phyloP scores from a whole-genome alignment of 2,329 filamentous ascomycete species.

The Chaetomiaceae sp. region DNA sequence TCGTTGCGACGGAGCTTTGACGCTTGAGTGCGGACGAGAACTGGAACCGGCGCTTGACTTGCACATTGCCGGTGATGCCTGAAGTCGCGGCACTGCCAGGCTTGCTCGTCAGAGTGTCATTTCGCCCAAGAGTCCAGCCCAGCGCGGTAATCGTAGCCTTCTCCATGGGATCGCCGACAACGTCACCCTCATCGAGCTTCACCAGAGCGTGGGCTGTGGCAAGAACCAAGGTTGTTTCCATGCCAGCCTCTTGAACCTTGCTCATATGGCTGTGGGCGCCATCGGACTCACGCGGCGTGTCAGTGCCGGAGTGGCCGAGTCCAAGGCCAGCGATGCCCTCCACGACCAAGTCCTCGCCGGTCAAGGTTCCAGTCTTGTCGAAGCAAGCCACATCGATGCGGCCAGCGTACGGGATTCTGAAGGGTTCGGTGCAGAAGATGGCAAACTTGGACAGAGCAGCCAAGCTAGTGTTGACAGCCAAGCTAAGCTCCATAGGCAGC shows the following conservation, averaged over 20 bases:
- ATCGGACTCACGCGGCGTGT: slow-evolving; percentile 62
- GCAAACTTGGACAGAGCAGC: slow-evolving; percentile 90
- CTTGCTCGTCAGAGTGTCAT: slow-evolving; percentile 75
- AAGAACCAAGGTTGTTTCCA: slow-evolving; percentile 86
- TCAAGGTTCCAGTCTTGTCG: slow-evolving; percentile 96
- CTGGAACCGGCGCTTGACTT: slow-evolving; percentile 94
- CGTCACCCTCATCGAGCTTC: slow-evolving; percentile 91
- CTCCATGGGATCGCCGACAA: slow-evolving; percentile 98
- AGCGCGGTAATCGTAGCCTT: slow-evolving; percentile 87
- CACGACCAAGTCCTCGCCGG: slow-evolving; percentile 92
- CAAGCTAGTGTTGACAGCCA: slow-evolving; percentile 96
- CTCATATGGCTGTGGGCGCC: slow-evolving; percentile 78
- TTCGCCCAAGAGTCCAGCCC: slow-evolving; percentile 86
- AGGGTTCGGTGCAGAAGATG: slow-evolving; percentile 98
- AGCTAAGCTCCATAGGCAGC: slow-evolving; percentile 92
- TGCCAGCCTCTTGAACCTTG: slow-evolving; percentile 60
- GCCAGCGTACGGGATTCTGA: slow-evolving; percentile 93
- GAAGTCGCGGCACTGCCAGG: slow-evolving; percentile 40
- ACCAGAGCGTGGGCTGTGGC: slow-evolving; percentile 94
- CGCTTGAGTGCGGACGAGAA: slow-evolving; percentile 96
- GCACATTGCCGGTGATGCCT: slow-evolving; percentile 66
- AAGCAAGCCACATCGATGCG: slow-evolving; percentile 96
- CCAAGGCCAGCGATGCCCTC: slow-evolving; percentile 90
- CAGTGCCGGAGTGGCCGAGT: slow-evolving; percentile 60
- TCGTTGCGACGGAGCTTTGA: slow-evolving; percentile 86